Conservation (phyloP, 2,329 filamentous ascomycete species). For the Dactylellina leptospora region DNA sequence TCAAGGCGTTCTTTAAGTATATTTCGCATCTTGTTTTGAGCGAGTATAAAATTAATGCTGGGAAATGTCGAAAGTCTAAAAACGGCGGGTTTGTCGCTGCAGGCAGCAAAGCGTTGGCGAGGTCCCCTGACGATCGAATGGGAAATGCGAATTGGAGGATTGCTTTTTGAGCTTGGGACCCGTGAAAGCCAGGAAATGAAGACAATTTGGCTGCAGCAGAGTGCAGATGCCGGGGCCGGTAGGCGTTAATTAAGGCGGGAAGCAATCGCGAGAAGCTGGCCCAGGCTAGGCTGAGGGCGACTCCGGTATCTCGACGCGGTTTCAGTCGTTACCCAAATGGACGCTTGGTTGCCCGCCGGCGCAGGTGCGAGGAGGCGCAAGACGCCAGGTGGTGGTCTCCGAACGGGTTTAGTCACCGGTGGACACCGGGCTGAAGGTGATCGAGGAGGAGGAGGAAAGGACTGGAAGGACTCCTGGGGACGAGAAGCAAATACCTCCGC, state of each 20-base stretch:
- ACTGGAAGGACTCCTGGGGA: neutral
- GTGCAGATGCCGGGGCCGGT: constrained; percentile 36
- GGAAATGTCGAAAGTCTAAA: constrained; percentile 22
- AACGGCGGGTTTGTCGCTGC: neutral
- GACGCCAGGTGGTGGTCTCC: constrained; percentile 14
- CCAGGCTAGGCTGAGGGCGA: neutral
- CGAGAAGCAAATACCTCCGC: constrained; percentile 24
- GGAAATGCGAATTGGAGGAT: neutral
- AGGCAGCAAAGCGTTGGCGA: neutral
- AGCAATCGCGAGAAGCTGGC: constrained; percentile 39
- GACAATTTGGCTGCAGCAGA: constrained; percentile 25
- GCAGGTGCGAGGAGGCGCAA: constrained; percentile 42
- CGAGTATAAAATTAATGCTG: constrained; percentile 23
- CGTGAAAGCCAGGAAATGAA: constrained; percentile 49
- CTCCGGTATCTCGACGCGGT: constrained; percentile 42
- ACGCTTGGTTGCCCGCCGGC: constrained; percentile 4
- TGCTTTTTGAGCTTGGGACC: constrained; percentile 31
- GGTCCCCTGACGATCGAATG: constrained; percentile 33
- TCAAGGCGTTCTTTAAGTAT: constrained; percentile 53
- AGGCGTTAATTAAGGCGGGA: constrained; percentile 49
- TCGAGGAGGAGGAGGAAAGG: neutral
- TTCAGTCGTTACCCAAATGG: constrained; percentile 38
- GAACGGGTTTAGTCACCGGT: constrained; percentile 52
- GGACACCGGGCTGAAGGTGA: constrained; percentile 36
- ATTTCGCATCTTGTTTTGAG: constrained; percentile 53